Evolutionary conservation across 331 rosid species (phyloP).

Genomic region (Prunus yedoensis): DNA sequence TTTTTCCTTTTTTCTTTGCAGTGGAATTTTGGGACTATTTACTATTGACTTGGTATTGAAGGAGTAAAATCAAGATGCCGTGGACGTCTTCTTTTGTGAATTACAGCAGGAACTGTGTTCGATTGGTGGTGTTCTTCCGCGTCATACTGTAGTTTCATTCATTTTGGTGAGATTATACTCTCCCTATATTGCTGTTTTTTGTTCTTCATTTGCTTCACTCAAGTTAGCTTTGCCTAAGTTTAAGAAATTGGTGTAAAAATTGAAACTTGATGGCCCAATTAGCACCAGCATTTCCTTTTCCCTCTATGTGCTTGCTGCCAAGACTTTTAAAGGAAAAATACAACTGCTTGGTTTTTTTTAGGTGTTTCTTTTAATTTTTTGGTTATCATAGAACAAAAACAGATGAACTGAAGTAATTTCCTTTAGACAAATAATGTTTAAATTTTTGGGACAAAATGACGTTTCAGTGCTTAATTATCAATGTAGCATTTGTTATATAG

Average conservation of each 20-base stretch:
- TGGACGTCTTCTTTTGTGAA: slow-evolving; percentile 70
- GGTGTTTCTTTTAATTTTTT: not conserved
- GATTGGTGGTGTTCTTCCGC: slow-evolving; percentile 84
- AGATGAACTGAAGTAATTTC: not conserved
- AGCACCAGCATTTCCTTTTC: too few species aligned
- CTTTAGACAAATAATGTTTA: not conserved
- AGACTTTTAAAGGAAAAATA: not conserved
- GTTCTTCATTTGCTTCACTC: not conserved
- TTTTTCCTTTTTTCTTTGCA: slow-evolving; percentile 28
- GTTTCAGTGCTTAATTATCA: not conserved
- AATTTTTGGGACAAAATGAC: not conserved
- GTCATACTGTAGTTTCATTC: slow-evolving; percentile 77
- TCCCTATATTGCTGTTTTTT: slow-evolving; percentile 6
- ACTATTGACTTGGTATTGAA: slow-evolving; percentile 35
- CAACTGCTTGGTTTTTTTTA: not conserved
- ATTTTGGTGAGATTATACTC: slow-evolving; percentile 47
- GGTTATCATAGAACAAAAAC: not conserved
- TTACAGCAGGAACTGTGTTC: slow-evolving; percentile 68
- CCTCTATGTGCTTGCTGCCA: not conserved
- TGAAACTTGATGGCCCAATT: too few species aligned
- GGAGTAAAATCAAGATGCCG: slow-evolving; percentile 65
- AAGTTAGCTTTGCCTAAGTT: not conserved
- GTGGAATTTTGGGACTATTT: slow-evolving; percentile 20
- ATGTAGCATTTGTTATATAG: not conserved
- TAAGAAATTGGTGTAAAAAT: too few species aligned